phyloP scores from a whole-genome alignment of 208 protist genomes.

The Sergeia podlipaevii region DNA sequence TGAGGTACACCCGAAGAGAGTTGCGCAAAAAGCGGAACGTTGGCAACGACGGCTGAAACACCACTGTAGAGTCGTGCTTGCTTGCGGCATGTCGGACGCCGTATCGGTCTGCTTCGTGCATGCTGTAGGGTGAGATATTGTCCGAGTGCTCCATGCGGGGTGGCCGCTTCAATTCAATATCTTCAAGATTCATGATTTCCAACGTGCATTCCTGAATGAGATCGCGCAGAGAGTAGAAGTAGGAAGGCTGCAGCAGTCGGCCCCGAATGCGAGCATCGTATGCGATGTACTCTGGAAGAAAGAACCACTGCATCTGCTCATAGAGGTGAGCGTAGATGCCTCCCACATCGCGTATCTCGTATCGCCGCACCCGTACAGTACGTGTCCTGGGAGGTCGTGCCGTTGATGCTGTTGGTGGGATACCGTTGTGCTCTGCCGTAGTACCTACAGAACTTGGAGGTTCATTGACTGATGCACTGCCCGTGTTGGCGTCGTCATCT shows the following conservation, averaged over 20 bases:
- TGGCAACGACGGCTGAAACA: slow-evolving; percentile 66
- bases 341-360: slow-evolving; percentile 66
- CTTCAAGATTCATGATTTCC: slow-evolving; percentile 53
- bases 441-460: not conserved
- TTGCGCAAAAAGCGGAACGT: slow-evolving; percentile 59
- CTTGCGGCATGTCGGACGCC: too few species aligned
- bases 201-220: slow-evolving; percentile 41
- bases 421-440: not conserved
- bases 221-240: slow-evolving; percentile 47
- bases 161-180: too few species aligned
- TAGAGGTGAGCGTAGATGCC: slow-evolving; percentile 54
- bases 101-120: too few species aligned
- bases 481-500: not conserved
- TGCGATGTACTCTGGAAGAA: slow-evolving; percentile 51
- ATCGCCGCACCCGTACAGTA: slow-evolving; percentile 52
- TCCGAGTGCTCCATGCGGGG: slow-evolving; percentile 7
- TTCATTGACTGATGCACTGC: not conserved
- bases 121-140: too few species aligned
- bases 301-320: slow-evolving; percentile 53
- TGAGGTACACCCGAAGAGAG: slow-evolving; percentile 57
- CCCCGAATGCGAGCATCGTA: slow-evolving; percentile 57
- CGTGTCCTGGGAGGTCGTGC: slow-evolving; percentile 15
- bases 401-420: not conserved
- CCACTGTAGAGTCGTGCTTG: too few species aligned
- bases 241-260: slow-evolving; percentile 47